A percentile compares a stretch with the other conserved stretches of the same genome.
phyloP scores from a whole-genome alignment of 331 rosid genomes.

The Arachis monticola region DNA sequence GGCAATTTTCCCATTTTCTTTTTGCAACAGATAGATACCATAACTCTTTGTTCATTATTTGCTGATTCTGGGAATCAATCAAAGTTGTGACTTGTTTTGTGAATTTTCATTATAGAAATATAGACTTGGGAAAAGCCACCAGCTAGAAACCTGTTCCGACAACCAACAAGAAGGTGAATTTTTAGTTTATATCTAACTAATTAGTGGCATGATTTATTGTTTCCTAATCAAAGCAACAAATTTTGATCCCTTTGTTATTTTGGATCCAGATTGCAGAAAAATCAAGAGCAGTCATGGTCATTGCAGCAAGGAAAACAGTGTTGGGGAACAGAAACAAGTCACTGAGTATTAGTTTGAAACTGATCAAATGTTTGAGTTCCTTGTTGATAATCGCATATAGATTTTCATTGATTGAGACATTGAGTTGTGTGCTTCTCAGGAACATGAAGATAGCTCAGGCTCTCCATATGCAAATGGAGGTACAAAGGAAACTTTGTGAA shows the following conservation, averaged over 20 bases:
- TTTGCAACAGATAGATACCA: conserved; percentile 34
- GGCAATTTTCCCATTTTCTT: conserved; percentile 50
- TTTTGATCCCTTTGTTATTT: conserved; percentile 2
- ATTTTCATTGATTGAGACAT: conserved; percentile 35
- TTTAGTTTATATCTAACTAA: not conserved
- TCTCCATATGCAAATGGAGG: conserved; percentile 88
- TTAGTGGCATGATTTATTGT: conserved; percentile 32
- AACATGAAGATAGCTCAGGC: conserved; percentile 74
- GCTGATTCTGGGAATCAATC: conserved; percentile 15
- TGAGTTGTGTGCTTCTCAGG: conserved; percentile 51
- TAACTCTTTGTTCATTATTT: not conserved
- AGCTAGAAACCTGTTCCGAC: conserved; percentile 58
- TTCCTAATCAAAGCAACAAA: conserved; percentile 26
- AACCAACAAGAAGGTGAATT: conserved; percentile 67
- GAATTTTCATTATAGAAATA: conserved; percentile 63
- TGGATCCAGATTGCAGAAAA: conserved; percentile 57
- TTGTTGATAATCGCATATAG: conserved; percentile 25
- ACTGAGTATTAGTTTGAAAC: conserved; percentile 70
- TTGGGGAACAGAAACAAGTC: conserved; percentile 53
- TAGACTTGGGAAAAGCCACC: conserved; percentile 85
- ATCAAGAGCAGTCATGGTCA: conserved; percentile 59
- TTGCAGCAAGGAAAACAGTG: conserved; percentile 52
- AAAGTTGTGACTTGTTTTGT: conserved; percentile 31
- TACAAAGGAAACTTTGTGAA: conserved; percentile 72
- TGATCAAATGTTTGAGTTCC: conserved; percentile 28